Conservation (phyloP, 139 green algal species). For the Micractinium sp. region DNA sequence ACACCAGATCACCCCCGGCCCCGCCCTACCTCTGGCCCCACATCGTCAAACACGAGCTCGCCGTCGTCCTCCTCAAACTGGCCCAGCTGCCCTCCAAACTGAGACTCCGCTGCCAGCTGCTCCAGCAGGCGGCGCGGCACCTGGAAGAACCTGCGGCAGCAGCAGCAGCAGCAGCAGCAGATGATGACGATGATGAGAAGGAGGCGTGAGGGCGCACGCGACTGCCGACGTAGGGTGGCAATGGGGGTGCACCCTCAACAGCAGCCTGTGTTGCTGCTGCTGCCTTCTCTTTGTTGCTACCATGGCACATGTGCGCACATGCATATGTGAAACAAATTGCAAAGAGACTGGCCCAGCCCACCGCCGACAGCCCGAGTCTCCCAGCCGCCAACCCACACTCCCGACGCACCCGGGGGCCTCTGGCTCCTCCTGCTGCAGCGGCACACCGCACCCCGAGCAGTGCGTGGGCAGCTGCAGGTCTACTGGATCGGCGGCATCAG, state of each 20-base stretch:
- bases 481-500: neutral
- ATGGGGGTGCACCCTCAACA: no score
- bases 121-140: slow-evolving; percentile 65
- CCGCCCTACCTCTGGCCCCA: slow-evolving; percentile 7
- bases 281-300: neutral
- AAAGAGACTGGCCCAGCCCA: neutral
- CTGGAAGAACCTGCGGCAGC: slow-evolving; percentile 69
- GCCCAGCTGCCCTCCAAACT: neutral
- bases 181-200: no score
- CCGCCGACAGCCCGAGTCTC: neutral
- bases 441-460: slow-evolving; percentile 84
- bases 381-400: neutral
- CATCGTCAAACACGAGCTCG: slow-evolving; percentile 31
- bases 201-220: no score
- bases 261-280: neutral
- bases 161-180: neutral
- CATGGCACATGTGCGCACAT: neutral
- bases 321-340: neutral
- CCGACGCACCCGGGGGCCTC: slow-evolving; percentile 68
- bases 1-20: no score
- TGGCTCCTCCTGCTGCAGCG: slow-evolving; percentile 71
- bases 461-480: slow-evolving; percentile 55
- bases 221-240: no score
- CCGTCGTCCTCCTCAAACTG: slow-evolving; percentile 4
- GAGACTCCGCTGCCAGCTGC: slow-evolving; percentile 1